Base-by-base conservation (phyloP, 2,329 filamentous ascomycete species). In the Lojkania enalia region DNA sequence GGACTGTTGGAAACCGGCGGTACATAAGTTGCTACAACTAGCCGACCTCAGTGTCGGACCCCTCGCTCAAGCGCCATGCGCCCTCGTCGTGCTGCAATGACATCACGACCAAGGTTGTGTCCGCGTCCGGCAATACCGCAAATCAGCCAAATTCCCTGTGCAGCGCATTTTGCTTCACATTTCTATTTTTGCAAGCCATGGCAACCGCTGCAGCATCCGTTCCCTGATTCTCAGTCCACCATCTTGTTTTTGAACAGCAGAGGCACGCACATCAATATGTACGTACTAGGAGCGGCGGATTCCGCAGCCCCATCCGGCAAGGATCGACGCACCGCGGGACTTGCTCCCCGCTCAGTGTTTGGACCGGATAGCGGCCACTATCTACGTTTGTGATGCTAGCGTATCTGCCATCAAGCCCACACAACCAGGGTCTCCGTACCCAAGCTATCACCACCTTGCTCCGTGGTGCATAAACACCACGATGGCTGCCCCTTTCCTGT, bases 391-490 rank as follows among this genome's bases (percentile, higher is more conserved):
- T 15, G 15, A 44, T 30, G 37, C 41, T 35, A 40, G 37, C 29
- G 43, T 37, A 16, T 16, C 38, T 20, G 19, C 21, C 29, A 35
- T 20, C 42, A 27, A 45, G 44, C 39, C 40, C 33, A 18, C 30
- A 16, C 30, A 7, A 6, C 9, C 14, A 15, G 30, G 23, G n/a
- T 27, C 7, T 27, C n/a, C 23, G 30, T 16, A 35, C 45, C 54
- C 52, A 61, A 56, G 54, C 44, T 47, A 44, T 42, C 33, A 39
- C 18, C 41, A 51, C 47, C 51, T 51, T 42, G 42, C 35, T 35
- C 53, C 23, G 59, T 58, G 58, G 58, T 63, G 59, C 58, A 38
- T 60, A 46, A 39, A 49, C 49, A 53, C 52, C 54, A 46, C 54
- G 48, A 46, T 42, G 52, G 48, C 58, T 48, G 54, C 44, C 51